Evolutionary conservation across 2,329 filamentous ascomycete genomes (phyloP), one percentile per base, ranked within the genome.

Genomic region (Colletotrichum incanum): DNA sequence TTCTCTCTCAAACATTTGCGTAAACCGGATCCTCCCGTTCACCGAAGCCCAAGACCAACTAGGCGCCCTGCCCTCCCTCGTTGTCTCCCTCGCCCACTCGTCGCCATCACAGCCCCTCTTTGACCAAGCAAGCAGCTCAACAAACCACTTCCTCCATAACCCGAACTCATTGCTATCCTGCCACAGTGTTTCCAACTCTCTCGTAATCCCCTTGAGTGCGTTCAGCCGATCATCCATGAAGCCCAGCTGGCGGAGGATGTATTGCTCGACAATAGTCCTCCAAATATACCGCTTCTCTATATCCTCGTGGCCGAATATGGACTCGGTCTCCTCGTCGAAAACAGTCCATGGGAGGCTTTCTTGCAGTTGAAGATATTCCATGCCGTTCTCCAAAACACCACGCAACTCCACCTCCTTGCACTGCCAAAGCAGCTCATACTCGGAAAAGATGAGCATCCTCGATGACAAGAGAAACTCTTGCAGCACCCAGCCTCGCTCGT

Each of bases 391-490:
- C 1, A 12, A 26, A 3, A 75, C 74, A 2, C 74, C 61, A 20
- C 47, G 61, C 26, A 76, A 26, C 0, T 73, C 64, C 2, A 54
- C 9, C 14, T 58, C 61, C 11, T 73, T 68, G 26, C 74, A 76
- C 8, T 75, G 74, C 74, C 74, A 76, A 0, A 76, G 67, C 2
- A 76, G 58, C 16, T 76, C 72, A 12, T 66, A 71, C 56, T 73
- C 71, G 8, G 67, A 71, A 28, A 76, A 76, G 2, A 75, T 49
- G 2, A 76, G 66, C 39, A 76, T n/a, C 34, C 75, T 20, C 18
- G 74, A 73, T 1, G 75, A 76, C 0, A 76, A 64, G 39, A 76
- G 66, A 20, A 43, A 75, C 58, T 76, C 75, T 23, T 76, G 75
- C 0, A 76, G 58, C 8, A 71, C 67, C 75, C 75, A 76, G 1